Evolutionary conservation across 2,329 filamentous ascomycete species (phyloP), one percentile per base, ranked within the genome.

Genomic region (Phialocephala subalpina): DNA sequence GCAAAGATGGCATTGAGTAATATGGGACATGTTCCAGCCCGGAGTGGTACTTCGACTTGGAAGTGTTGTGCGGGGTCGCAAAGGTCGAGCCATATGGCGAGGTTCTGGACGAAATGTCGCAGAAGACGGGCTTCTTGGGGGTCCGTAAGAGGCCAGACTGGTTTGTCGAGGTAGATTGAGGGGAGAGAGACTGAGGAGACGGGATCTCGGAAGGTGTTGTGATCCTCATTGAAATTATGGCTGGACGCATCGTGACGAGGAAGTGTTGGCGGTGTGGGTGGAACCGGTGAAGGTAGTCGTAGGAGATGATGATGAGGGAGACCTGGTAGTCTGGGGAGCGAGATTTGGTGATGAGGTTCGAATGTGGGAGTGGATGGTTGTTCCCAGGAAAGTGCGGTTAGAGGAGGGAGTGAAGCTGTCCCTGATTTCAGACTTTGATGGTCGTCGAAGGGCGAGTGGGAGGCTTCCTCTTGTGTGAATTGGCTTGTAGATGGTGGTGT

Each of bases 1-100:
- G 86, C 86, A 49, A 87, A 81, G 29, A 88, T 86, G 25, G 86
- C 85, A 62, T 87, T 86, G 14, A 87, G 77, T 3, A 89, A 78
- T 2, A 84, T 82, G 0, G 82, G 82, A 60, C 81, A 86, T 1
- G 76, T 80, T 14, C 80, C 80, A 3, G 86, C 84, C 22, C 83
- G 78, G 62, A 83, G 80, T 0, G 86, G 86, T 0, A 88, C 85
- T 6, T 84, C 77, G 0, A 81, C 78, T 62, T 84, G 82, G 69
- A 89, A 89, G 65, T 86, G 84, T 20, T 74, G 77, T 60, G 69
- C 70, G 58, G 66, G 67, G 66, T 73, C 72, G 47, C 72, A 73
- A 1, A 72, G 62, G 33, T 73, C 70, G 1, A 73, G 65, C 72
- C 72, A 73, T 40, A 65, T 72, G 20, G 70, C 70, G 42, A 73